phyloP scores from a whole-genome alignment of 768 basidiomycete genomes.

The Exidia glandulosa region DNA sequence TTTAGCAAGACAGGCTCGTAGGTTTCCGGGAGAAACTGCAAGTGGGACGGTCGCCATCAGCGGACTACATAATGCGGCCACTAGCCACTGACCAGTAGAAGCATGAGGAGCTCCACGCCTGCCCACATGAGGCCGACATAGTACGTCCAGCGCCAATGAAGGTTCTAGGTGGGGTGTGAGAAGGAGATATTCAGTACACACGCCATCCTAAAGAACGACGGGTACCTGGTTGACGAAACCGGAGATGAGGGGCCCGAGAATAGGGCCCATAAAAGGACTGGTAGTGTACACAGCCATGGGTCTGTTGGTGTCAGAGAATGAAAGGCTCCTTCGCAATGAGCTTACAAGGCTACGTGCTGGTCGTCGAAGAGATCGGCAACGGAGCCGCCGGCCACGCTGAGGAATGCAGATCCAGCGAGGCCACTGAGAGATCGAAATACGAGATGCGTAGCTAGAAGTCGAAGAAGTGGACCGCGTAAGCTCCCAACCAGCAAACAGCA shows the following conservation, averaged over 20 bases:
- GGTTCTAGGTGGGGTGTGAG: slow-evolving; percentile 26
- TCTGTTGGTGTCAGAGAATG: slow-evolving; percentile 15
- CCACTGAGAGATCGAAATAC: slow-evolving; percentile 50
- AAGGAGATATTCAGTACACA: background rate
- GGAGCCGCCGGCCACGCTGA: slow-evolving; percentile 51
- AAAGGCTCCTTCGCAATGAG: slow-evolving; percentile 1
- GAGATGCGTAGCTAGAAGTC: slow-evolving; percentile 50
- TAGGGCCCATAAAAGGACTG: slow-evolving; percentile 46
- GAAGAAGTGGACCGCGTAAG: background rate
- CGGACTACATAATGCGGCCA: background rate
- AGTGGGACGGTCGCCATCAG: background rate
- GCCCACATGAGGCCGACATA: slow-evolving; percentile 62
- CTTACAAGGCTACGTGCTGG: slow-evolving; percentile 47
- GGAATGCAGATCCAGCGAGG: slow-evolving; percentile 43
- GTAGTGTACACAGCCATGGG: slow-evolving; percentile 49
- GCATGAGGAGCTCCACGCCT: slow-evolving; percentile 36
- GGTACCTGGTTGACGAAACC: slow-evolving; percentile 67
- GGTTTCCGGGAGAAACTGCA: slow-evolving; percentile 61
- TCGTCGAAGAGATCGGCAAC: slow-evolving; percentile 49
- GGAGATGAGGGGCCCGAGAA: slow-evolving; percentile 44
- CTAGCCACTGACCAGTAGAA: slow-evolving; percentile 35
- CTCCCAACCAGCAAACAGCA: background rate
- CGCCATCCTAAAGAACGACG: slow-evolving; percentile 3
- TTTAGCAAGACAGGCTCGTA: slow-evolving; percentile 51
- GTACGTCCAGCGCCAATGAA: slow-evolving; percentile 71